Evolutionary conservation across 768 basidiomycete genomes (phyloP).

Genomic region (Pisolithus orientalis): DNA sequence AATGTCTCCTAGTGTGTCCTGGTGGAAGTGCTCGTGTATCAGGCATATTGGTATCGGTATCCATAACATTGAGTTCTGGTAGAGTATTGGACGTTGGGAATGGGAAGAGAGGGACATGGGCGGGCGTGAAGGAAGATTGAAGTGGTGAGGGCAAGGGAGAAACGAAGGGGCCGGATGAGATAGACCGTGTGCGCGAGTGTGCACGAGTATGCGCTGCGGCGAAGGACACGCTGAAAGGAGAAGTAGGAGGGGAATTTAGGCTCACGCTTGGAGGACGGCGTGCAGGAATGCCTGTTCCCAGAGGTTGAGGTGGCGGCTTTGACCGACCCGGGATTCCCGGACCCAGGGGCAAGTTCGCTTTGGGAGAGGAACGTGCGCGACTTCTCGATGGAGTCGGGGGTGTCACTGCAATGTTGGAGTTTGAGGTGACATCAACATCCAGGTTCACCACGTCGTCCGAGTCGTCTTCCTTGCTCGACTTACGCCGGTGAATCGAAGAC

Average conservation of each 20-base stretch:
- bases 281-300: conserved; percentile 20
- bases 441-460: conserved; percentile 20
- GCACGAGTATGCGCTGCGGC: conserved; percentile 1
- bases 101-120: conserved; percentile 16
- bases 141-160: conserved; percentile 25
- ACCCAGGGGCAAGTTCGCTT: conserved; percentile 9
- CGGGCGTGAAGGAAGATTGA: conserved; percentile 18
- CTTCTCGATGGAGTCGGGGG: conserved; percentile 18
- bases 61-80: conserved; percentile 13
- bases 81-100: conserved; percentile 15
- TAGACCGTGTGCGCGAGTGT: conserved; percentile 28
- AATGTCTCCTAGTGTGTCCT: conserved; percentile 41
- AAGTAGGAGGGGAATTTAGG: conserved; percentile 22
- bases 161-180: conserved; percentile 26
- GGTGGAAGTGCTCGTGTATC: conserved; percentile 9
- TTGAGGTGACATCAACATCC: not conserved
- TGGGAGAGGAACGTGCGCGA: conserved; percentile 22
- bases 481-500: conserved; percentile 34
- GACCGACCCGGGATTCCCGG: conserved; percentile 18
- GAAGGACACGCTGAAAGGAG: conserved; percentile 27
- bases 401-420: conserved; percentile 1
- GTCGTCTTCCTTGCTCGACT: conserved; percentile 37
- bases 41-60: conserved; percentile 6
- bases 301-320: conserved; percentile 18
- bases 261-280: conserved; percentile 19